phyloP scores from a whole-genome alignment of 441 rosid species.

The Bruguiera hainesii region DNA sequence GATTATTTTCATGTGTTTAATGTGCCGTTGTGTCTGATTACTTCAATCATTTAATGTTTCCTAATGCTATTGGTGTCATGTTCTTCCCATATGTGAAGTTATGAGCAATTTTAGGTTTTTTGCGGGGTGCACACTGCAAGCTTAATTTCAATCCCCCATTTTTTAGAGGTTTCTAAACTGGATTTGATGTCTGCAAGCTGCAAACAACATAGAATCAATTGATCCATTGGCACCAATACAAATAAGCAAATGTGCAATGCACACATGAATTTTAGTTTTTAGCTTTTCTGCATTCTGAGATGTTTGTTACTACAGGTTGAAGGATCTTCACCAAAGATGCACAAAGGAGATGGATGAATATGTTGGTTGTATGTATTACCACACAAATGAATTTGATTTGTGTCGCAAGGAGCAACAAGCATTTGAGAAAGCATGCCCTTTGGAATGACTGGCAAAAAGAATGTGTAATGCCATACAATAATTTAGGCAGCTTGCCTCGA shows the following conservation, averaged over 20 bases:
- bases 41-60: too few species aligned
- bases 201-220: not conserved
- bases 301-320: constrained; percentile 57
- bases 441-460: constrained; percentile 45
- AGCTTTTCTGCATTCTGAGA: constrained; percentile 1
- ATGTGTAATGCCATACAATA: constrained; percentile 28
- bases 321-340: constrained; percentile 89
- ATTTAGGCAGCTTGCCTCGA: constrained; percentile 31
- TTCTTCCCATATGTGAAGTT: too few species aligned
- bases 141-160: too few species aligned
- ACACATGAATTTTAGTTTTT: too few species aligned
- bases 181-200: not conserved
- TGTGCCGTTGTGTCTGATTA: too few species aligned
- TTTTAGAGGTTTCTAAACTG: too few species aligned
- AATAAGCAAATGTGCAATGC: too few species aligned
- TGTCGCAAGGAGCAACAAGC: constrained; percentile 96
- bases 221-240: too few species aligned
- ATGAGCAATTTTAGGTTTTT: too few species aligned
- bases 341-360: constrained; percentile 86
- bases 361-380: constrained; percentile 94
- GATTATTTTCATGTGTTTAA: too few species aligned
- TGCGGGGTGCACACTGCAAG: too few species aligned
- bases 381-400: constrained; percentile 86
- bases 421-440: constrained; percentile 89
- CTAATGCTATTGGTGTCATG: too few species aligned